Evolutionary conservation across 2,329 filamentous ascomycete genomes (phyloP).

Genomic region (Fusarium kyushuense): DNA sequence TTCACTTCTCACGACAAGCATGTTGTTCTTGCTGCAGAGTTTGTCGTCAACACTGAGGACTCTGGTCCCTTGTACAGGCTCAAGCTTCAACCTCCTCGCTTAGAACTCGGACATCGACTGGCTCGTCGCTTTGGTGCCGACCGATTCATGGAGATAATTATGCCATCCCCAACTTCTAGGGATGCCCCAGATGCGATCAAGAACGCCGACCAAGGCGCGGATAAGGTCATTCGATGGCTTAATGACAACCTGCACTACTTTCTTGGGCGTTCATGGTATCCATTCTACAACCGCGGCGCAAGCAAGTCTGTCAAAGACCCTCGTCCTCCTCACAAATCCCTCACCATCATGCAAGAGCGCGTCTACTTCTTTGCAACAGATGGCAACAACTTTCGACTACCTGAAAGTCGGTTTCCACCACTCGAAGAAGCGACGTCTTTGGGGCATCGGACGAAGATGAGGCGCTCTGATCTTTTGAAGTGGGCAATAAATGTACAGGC

Average conservation of each 20-base stretch:
- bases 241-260: constrained; percentile 54
- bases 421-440: constrained; percentile 42
- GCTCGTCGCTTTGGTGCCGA: constrained; percentile 68
- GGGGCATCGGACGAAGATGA: constrained; percentile 51
- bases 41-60: constrained; percentile 54
- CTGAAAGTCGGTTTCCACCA: constrained; percentile 34
- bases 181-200: constrained; percentile 48
- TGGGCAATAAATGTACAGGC: constrained; percentile 63
- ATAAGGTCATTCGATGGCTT: constrained; percentile 51
- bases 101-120: constrained; percentile 65
- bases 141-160: constrained; percentile 67
- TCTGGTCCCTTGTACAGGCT: constrained; percentile 60
- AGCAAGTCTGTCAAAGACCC: constrained; percentile 56
- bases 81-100: constrained; percentile 60
- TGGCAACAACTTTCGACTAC: constrained; percentile 57
- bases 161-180: constrained; percentile 58
- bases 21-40: constrained; percentile 58
- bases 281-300: constrained; percentile 59
- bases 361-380: constrained; percentile 68
- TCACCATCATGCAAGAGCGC: constrained; percentile 52
- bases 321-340: constrained; percentile 33
- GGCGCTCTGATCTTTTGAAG: constrained; percentile 58
- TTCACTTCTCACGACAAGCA: constrained; percentile 54
- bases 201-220: constrained; percentile 49
- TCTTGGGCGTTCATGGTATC: constrained; percentile 60